phyloP scores from a whole-genome alignment of 1,284 basidiomycete genomes.

The Ceratobasidium sp. region DNA sequence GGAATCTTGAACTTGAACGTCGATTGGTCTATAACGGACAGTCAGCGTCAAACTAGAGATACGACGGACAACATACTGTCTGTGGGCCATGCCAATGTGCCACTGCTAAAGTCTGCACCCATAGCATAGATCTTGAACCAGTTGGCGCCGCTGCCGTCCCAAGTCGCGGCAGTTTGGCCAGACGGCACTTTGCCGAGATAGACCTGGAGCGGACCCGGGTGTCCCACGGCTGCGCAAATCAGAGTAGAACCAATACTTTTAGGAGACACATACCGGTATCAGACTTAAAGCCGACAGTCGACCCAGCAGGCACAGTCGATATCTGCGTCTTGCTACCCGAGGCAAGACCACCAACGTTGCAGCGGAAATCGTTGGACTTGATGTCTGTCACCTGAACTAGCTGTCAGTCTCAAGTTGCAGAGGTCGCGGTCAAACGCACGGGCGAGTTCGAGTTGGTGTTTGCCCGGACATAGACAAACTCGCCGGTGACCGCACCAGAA shows the following conservation, averaged over 20 bases:
- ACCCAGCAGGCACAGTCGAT: slow-evolving; percentile 51
- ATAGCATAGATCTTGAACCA: slow-evolving; percentile 56
- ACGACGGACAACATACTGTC: not conserved
- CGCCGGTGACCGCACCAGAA: slow-evolving; percentile 11
- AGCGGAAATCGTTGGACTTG: slow-evolving; percentile 51
- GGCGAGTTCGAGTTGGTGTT: slow-evolving; percentile 40
- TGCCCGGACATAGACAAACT: slow-evolving; percentile 37
- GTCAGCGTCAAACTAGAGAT: not conserved
- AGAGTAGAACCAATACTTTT: not conserved
- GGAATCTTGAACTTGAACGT: slow-evolving; percentile 54
- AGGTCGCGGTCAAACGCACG: not conserved
- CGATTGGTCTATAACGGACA: not conserved
- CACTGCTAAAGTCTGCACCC: slow-evolving; percentile 4
- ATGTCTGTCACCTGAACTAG: slow-evolving; percentile 48
- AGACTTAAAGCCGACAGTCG: slow-evolving; percentile 38
- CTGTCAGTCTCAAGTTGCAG: not conserved
- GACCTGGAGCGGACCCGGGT: slow-evolving; percentile 56
- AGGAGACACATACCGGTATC: not conserved
- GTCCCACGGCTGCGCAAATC: slow-evolving; percentile 51
- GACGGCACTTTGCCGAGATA: slow-evolving; percentile 54
- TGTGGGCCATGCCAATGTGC: not conserved
- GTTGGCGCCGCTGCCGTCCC: slow-evolving; percentile 56
- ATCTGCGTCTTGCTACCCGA: slow-evolving; percentile 48
- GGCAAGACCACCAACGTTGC: slow-evolving; percentile 52
- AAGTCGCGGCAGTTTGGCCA: slow-evolving; percentile 49